phyloP scores from a whole-genome alignment of 192 early-diverging fungal genomes.

The Coemansia sp. region DNA sequence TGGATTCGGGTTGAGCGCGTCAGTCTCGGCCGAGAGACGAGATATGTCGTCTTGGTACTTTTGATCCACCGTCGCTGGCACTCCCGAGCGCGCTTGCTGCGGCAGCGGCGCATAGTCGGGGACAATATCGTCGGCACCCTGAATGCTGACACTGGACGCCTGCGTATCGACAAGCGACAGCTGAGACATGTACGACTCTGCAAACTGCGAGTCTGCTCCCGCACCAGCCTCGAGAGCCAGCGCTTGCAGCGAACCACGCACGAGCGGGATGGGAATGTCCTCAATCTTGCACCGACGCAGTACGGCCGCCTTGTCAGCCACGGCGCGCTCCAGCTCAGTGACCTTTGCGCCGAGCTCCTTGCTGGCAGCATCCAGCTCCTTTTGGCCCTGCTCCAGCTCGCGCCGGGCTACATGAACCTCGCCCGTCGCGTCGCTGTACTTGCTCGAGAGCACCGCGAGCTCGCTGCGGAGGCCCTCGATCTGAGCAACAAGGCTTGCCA shows the following conservation, averaged over 20 bases:
- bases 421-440: slow-evolving; percentile 61
- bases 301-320: slow-evolving; percentile 76
- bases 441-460: slow-evolving; percentile 53
- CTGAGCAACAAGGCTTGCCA: slow-evolving; percentile 49
- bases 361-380: slow-evolving; percentile 58
- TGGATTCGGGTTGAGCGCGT: slow-evolving; percentile 89
- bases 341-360: slow-evolving; percentile 44
- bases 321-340: slow-evolving; percentile 75
- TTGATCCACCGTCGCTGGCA: slow-evolving; percentile 33
- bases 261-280: slow-evolving; percentile 87
- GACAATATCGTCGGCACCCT: slow-evolving; percentile 33
- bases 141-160: slow-evolving; percentile 25
- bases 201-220: slow-evolving; percentile 53
- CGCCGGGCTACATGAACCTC: slow-evolving; percentile 65
- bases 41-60: slow-evolving; percentile 35
- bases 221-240: slow-evolving; percentile 66
- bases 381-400: slow-evolving; percentile 67
- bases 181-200: slow-evolving; percentile 48
- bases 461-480: slow-evolving; percentile 55
- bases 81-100: slow-evolving; percentile 21
- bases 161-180: slow-evolving; percentile 52
- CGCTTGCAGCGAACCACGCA: slow-evolving; percentile 73
- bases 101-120: slow-evolving; percentile 46
- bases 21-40: slow-evolving; percentile 60
- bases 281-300: slow-evolving; percentile 92